phyloP scores from a whole-genome alignment of 441 rosid species.

The Erodium trifolium region DNA sequence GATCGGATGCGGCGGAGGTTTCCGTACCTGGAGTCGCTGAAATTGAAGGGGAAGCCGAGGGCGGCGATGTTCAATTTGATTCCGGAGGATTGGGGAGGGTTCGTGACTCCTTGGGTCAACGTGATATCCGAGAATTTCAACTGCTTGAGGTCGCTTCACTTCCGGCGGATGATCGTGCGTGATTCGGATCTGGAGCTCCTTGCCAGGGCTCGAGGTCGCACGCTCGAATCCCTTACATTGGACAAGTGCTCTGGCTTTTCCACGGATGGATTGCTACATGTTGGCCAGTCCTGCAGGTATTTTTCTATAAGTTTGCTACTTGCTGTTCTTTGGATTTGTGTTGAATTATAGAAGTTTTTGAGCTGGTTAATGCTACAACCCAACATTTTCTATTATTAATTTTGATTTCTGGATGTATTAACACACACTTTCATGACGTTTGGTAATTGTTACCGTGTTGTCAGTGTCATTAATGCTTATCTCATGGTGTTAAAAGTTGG shows the following conservation, averaged over 20 bases:
- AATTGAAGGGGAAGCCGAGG: too few relatives aligned
- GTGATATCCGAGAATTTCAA: neutral
- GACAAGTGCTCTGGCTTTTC: conserved; percentile 8
- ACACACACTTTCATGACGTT: neutral
- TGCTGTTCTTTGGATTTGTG: neutral
- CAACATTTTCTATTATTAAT: neutral
- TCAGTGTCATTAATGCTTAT: neutral
- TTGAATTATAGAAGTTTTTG: neutral
- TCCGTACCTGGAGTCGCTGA: conserved; percentile 45
- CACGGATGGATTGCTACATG: neutral
- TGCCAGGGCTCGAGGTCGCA: neutral
- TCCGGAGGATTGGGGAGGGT: conserved; percentile 10
- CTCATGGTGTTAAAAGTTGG: neutral
- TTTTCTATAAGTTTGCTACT: neutral
- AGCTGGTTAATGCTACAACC: neutral
- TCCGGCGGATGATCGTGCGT: conserved; percentile 6
- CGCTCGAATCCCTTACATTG: neutral
- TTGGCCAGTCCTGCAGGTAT: neutral
- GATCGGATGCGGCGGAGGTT: conserved; percentile 57
- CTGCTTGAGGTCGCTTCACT: conserved; percentile 7
- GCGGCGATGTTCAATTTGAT: neutral
- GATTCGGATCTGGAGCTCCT: conserved; percentile 8
- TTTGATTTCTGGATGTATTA: too few relatives aligned
- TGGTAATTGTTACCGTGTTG: neutral
- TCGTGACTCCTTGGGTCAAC: conserved; percentile 6